Percentiles rank a stretch among this genome's conserved stretches.
These are phyloP conservation scores for Crithidia brevicula DNA, from an alignment of 208 protist genomes.

Conservation along the genomic window DNA sequence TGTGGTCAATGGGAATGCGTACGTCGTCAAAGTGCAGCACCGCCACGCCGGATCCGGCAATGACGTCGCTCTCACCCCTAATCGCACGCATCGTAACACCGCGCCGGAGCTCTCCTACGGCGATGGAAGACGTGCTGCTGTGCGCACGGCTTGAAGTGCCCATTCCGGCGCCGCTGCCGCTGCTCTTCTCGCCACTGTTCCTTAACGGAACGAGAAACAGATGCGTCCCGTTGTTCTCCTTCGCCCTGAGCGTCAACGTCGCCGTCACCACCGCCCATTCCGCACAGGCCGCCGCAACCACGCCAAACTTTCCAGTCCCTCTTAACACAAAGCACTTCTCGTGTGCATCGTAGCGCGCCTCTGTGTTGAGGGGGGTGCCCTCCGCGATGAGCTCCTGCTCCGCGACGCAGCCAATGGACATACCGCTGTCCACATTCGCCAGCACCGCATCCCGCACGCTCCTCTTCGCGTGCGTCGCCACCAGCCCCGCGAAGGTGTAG, in stretches of 20 bases:
- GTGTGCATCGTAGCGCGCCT: slow-evolving; percentile 78
- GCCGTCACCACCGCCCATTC: slow-evolving; percentile 86
- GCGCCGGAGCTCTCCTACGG: slow-evolving; percentile 36
- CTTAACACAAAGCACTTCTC: slow-evolving; percentile 82
- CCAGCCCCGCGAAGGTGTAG: slow-evolving; percentile 81
- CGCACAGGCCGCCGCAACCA: slow-evolving; percentile 68
- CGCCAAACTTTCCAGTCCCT: slow-evolving; percentile 85
- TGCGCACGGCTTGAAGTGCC: not conserved
- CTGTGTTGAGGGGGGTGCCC: slow-evolving; percentile 77
- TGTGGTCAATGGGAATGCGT: slow-evolving; percentile 48
- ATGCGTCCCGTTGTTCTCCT: slow-evolving; percentile 81
- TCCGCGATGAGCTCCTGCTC: slow-evolving; percentile 80
- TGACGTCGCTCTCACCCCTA: slow-evolving; percentile 44
- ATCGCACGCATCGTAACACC: slow-evolving; percentile 62
- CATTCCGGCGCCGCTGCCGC: not conserved
- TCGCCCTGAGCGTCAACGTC: slow-evolving; percentile 76
- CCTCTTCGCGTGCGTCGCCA: slow-evolving; percentile 69
- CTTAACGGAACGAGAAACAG: slow-evolving; percentile 77
- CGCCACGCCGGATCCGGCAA: slow-evolving; percentile 58
- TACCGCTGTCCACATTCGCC: slow-evolving; percentile 63
- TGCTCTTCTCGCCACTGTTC: slow-evolving; percentile 29
- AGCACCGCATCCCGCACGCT: slow-evolving; percentile 52
- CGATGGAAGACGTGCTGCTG: not conserved
- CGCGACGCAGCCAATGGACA: slow-evolving; percentile 69
- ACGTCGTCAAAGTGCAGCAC: slow-evolving; percentile 85